Evolutionary conservation across 495 filamentous ascomycete genomes (phyloP).

Genomic region (Pyrenopolyporus hunteri): DNA sequence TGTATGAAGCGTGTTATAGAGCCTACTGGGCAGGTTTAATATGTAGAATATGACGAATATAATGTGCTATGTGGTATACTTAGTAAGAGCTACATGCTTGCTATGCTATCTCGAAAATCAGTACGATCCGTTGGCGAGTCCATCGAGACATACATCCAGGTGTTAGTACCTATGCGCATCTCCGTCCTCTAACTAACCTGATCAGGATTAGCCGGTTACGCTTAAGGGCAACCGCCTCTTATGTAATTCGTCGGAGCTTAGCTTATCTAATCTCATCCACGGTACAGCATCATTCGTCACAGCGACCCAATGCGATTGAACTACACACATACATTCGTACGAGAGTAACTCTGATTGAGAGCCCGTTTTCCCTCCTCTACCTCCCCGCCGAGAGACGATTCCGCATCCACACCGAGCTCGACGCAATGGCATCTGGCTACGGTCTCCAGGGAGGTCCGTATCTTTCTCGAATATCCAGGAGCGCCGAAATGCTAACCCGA

Average conservation of each 20-base stretch:
- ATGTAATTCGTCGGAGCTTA: slow-evolving; percentile 19
- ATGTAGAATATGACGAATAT: no score
- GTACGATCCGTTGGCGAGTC: no score
- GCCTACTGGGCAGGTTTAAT: no score
- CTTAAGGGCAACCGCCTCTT: slow-evolving; percentile 7
- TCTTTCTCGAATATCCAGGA: slow-evolving; percentile 11
- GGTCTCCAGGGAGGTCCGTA: slow-evolving; percentile 78
- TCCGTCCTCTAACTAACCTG: no score
- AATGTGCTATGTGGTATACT: no score
- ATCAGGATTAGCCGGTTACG: background rate
- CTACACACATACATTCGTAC: slow-evolving; percentile 1
- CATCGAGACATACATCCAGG: no score
- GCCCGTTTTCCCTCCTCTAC: background rate
- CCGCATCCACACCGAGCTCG: slow-evolving; percentile 13
- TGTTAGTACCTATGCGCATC: no score
- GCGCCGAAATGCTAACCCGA: slow-evolving; percentile 16
- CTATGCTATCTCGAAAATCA: no score
- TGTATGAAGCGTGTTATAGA: no score
- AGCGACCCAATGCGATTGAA: background rate
- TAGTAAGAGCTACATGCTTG: no score
- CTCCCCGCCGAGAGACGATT: slow-evolving; percentile 12
- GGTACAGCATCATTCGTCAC: slow-evolving; percentile 27
- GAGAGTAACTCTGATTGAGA: slow-evolving; percentile 5
- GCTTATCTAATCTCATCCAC: slow-evolving; percentile 21
- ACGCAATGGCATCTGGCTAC: slow-evolving; percentile 81